phyloP scores from a whole-genome alignment of 1,284 basidiomycete genomes.

The Caloboletus inedulis region DNA sequence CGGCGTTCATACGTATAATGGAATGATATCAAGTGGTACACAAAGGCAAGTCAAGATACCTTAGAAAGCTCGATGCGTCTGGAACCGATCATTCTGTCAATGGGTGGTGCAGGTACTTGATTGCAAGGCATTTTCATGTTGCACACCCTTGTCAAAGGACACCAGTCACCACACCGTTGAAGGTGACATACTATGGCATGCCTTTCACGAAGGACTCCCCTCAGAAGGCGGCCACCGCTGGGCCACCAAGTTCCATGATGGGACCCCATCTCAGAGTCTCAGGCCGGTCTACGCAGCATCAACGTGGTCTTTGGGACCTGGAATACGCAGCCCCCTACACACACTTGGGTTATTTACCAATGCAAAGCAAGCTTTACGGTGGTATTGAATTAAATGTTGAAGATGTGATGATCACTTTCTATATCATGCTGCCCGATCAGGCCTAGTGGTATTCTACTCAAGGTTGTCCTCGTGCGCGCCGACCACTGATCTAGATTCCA shows the following conservation, averaged over 20 bases:
- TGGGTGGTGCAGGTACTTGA: neutral
- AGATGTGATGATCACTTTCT: constrained; percentile 7
- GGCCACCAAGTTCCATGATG: neutral
- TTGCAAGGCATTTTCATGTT: neutral
- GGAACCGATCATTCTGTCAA: constrained; percentile 2
- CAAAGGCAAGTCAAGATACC: neutral
- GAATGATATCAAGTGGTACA: constrained; percentile 2
- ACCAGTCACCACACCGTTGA: neutral
- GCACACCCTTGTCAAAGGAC: neutral
- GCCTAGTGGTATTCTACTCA: constrained; percentile 2
- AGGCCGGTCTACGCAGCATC: neutral
- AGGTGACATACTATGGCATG: neutral
- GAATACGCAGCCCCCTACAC: neutral
- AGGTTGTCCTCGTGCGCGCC: constrained; percentile 13
- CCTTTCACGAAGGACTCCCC: neutral
- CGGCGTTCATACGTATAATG: constrained; percentile 24
- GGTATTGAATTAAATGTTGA: constrained; percentile 1
- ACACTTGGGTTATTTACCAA: neutral
- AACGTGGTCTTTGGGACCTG: neutral
- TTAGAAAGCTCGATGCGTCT: neutral
- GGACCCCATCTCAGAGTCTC: neutral
- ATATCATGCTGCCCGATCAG: constrained; percentile 7
- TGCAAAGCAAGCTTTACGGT: neutral
- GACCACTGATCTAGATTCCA: constrained; percentile 20
- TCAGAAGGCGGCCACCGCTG: neutral